A percentile compares a stretch with the other conserved stretches of the same genome.
Conservation (phyloP, 2,329 filamentous ascomycete genomes). For the Orbilia oligospora region DNA sequence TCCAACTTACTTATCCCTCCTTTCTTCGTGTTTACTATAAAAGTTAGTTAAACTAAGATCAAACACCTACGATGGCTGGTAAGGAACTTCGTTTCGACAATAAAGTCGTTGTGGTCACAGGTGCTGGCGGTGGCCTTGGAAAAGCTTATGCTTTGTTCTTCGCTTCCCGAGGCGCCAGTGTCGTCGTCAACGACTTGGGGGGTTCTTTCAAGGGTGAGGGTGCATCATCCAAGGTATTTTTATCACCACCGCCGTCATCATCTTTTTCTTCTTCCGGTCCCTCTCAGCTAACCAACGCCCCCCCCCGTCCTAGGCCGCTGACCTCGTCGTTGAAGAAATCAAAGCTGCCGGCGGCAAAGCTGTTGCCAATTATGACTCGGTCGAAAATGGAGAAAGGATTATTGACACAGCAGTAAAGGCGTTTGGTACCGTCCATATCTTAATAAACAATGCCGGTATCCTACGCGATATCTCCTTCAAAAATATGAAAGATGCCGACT, state of each 20-base stretch:
- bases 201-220: slow-evolving; percentile 95
- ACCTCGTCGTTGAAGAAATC: slow-evolving; percentile 86
- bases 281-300: slow-evolving; percentile 27
- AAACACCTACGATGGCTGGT: slow-evolving; percentile 28
- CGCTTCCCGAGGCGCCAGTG: slow-evolving; percentile 88
- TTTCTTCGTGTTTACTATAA: not conserved
- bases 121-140: slow-evolving; percentile 84
- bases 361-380: slow-evolving; percentile 96
- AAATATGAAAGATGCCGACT: slow-evolving; percentile 97
- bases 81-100: slow-evolving; percentile 83
- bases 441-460: slow-evolving; percentile 98
- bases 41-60: too few relatives aligned
- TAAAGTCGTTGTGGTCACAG: slow-evolving; percentile 90
- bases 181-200: slow-evolving; percentile 97
- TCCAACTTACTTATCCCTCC: not conserved
- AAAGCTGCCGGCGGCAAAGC: slow-evolving; percentile 92
- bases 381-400: slow-evolving; percentile 93
- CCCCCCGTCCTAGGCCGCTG: slow-evolving; percentile 75
- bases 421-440: slow-evolving; percentile 89
- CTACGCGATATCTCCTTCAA: slow-evolving; percentile 96
- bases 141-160: slow-evolving; percentile 91
- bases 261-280: not conserved
- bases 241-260: too few relatives aligned
- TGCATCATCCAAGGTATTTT: slow-evolving; percentile 80
- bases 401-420: slow-evolving; percentile 87